These are phyloP conservation scores for Cercis canadensis DNA, from an alignment of 306 rosid genomes.

Conservation along the genomic window DNA sequence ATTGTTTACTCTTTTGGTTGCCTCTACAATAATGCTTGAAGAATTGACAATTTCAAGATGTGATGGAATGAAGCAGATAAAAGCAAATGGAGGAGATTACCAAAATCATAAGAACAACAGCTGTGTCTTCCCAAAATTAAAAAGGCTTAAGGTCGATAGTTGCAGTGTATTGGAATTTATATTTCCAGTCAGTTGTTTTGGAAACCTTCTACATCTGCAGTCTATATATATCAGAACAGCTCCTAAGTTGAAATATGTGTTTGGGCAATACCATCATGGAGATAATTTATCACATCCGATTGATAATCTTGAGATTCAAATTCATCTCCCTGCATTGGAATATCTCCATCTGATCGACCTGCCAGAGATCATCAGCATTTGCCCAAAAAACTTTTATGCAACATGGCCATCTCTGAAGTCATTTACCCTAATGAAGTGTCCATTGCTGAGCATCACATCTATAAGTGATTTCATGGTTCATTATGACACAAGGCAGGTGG, in stretches of 20 bases:
- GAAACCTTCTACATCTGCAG: too few species aligned
- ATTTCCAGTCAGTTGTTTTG: too few species aligned
- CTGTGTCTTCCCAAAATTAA: neutral
- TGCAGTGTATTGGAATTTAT: neutral
- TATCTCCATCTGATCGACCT: rapidly evolving
- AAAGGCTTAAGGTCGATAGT: neutral
- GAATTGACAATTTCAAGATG: neutral
- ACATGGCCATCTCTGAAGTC: neutral
- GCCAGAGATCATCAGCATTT: neutral
- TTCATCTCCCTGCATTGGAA: neutral
- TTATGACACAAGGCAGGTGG: neutral
- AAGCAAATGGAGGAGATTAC: neutral
- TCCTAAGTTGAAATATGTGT: neutral
- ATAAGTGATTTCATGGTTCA: neutral
- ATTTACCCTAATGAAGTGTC: rapidly evolving
- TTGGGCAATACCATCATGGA: neutral
- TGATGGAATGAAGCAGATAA: neutral
- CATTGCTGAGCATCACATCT: neutral
- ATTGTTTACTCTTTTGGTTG: neutral
- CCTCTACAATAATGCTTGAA: neutral
- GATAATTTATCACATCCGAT: neutral
- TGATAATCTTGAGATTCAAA: neutral
- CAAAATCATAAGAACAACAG: neutral
- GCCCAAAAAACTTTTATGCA: neutral
- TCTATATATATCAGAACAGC: too few species aligned